Conservation (phyloP, 2,329 filamentous ascomycete genomes). For the Aureobasidium uvarum region DNA sequence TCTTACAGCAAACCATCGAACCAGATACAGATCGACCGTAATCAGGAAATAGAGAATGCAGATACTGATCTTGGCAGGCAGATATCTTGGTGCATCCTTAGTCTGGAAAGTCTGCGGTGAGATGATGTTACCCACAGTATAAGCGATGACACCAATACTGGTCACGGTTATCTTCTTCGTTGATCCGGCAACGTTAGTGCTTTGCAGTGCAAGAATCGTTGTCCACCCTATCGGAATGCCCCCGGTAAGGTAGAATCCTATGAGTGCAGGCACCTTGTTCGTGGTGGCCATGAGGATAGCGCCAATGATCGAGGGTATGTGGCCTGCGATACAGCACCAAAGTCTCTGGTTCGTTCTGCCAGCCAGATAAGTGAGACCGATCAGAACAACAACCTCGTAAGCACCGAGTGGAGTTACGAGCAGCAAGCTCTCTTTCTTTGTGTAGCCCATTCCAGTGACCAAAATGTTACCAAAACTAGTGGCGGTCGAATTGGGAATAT, state of each 20-base stretch:
- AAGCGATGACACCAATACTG: constrained; percentile 47
- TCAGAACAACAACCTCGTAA: neutral
- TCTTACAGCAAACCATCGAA: constrained; percentile 49
- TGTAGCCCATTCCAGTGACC: neutral
- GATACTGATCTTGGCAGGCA: constrained; percentile 44
- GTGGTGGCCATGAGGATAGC: constrained; percentile 1
- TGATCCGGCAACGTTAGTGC: constrained; percentile 62
- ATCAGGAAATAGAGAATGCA: constrained; percentile 38
- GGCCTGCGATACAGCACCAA: constrained; percentile 2
- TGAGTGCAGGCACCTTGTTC: constrained; percentile 1
- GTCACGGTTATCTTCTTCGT: constrained; percentile 71
- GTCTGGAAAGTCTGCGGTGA: constrained; percentile 41
- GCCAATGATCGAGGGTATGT: neutral
- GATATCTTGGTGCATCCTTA: constrained; percentile 40
- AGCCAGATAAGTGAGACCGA: neutral
- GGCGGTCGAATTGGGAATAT: neutral
- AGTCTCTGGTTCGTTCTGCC: constrained; percentile 4
- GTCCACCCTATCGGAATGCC: constrained; percentile 1
- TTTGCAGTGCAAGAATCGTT: constrained; percentile 33
- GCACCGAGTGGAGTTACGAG: neutral
- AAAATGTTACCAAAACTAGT: constrained; percentile 1
- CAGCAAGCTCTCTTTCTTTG: neutral
- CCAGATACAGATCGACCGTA: constrained; percentile 49
- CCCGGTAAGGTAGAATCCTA: constrained; percentile 4
- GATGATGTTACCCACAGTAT: constrained; percentile 44